Base-by-base conservation (phyloP, 1,284 basidiomycete genomes). In the Cryptococcus wingfieldii region DNA sequence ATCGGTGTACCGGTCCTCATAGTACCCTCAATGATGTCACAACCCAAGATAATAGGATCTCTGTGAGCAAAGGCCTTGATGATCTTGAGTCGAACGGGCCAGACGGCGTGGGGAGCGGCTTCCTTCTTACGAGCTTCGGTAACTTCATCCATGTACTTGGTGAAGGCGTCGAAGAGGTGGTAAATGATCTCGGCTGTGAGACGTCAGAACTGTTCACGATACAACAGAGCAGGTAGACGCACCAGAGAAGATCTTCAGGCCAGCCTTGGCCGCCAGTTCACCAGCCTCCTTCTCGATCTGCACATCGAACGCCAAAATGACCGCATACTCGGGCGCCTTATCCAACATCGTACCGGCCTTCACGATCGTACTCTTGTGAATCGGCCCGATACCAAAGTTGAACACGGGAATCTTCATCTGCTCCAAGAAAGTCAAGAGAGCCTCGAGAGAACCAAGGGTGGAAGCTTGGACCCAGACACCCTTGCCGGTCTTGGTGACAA, bases 381-480 rank as follows among this genome's bases (percentile, higher is more conserved):
- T 90, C 14, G 96, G 95, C 9, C 96, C 96, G 59, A 99, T 97
- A 77, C 96, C 97, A 79, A 98, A 96, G 44, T 91, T 92, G 41
- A 89, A 91, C 2, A 97, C 92, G 3, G 96, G 96, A 66, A 98
- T 98, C 80, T 98, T 96, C 83, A 90, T 94, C 58, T 81, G 80
- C 75, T 90, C 89, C 70, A 99, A 81, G 86, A 98, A 98, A 67
- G 98, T 95, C 53, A 99, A 83, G 60, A 99, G 80, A 0, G 96
- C 96, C 77, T 99, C 96, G 53, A 99, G 83, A 27, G 96, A 98
- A 64, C 96, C 96, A 44, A 99, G 85, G 3, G 96, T 99, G 53
- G 90, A 95, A 1, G 96, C 93, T 77, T 98, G 96, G 31, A 99
- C 96, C 69, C 90, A 98, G 59, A 98, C 96, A 69, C 96, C 96